These are phyloP conservation scores for Tagetes erecta DNA, from an alignment of 129 eudicot species.

Conservation along the genomic window DNA sequence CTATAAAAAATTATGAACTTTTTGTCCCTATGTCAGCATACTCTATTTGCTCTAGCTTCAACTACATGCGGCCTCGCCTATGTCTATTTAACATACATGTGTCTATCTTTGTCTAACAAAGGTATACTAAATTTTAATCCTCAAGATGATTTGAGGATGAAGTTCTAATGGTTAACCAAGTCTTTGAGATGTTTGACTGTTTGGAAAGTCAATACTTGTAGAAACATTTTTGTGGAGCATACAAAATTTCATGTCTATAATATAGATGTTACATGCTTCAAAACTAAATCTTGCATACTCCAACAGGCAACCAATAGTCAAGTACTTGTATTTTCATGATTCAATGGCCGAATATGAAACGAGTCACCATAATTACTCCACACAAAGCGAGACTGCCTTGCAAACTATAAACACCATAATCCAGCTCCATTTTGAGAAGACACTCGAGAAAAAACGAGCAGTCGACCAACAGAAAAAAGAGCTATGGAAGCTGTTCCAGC, in stretches of 20 bases:
- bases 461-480: conserved; percentile 64
- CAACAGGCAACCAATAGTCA: not conserved
- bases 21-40: not conserved
- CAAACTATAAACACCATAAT: conserved; percentile 64
- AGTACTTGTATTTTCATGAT: not conserved
- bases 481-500: conserved; percentile 57
- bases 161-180: not conserved
- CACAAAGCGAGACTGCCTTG: conserved; percentile 49
- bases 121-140: not conserved
- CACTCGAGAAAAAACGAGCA: conserved; percentile 68
- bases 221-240: not conserved
- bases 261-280: not conserved
- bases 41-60: not conserved
- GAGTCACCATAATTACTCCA: conserved; percentile 35
- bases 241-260: not conserved
- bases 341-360: conserved; percentile 71
- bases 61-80: not conserved
- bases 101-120: not conserved
- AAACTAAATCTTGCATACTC: not conserved
- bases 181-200: not conserved
- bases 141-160: not conserved
- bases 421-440: conserved; percentile 77
- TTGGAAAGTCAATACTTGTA: not conserved
- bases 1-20: not conserved
- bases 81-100: not conserved